Conservation (phyloP, 495 filamentous ascomycete species). For the Penicillium manginii region DNA sequence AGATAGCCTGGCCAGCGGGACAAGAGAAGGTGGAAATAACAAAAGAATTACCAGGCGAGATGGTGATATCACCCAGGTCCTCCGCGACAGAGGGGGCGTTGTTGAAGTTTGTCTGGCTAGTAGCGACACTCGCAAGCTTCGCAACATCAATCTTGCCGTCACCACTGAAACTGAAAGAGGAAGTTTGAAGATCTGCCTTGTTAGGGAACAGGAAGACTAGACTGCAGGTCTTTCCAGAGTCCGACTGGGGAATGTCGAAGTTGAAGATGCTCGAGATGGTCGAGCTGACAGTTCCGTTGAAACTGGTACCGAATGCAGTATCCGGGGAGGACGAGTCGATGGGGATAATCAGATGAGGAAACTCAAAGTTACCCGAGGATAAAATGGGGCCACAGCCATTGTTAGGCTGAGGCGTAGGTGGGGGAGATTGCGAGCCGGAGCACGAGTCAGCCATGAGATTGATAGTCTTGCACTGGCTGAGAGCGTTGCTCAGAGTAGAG, state of each 20-base stretch:
- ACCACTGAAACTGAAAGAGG: constrained; percentile 58
- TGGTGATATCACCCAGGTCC: constrained; percentile 50
- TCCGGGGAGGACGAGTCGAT: constrained; percentile 59
- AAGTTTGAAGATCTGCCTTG: constrained; percentile 54
- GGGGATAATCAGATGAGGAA: constrained; percentile 69
- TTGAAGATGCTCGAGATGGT: constrained; percentile 67
- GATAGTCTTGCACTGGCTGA: constrained; percentile 41
- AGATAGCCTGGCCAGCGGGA: constrained; percentile 52
- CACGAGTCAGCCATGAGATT: constrained; percentile 9
- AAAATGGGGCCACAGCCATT: constrained; percentile 55
- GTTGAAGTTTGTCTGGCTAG: constrained; percentile 51
- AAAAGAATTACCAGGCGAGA: constrained; percentile 61
- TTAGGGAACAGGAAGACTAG: constrained; percentile 70
- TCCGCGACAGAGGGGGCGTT: constrained; percentile 48
- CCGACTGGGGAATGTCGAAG: constrained; percentile 63
- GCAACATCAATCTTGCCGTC: constrained; percentile 58
- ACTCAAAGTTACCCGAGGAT: constrained; percentile 53
- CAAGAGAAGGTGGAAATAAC: constrained; percentile 59
- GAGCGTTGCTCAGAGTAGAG: constrained; percentile 41
- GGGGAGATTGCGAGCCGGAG: constrained; percentile 14
- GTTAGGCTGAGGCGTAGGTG: constrained; percentile 16
- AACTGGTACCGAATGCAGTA: constrained; percentile 53
- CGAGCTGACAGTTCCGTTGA: constrained; percentile 56
- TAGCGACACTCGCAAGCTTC: constrained; percentile 42
- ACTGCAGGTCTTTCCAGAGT: constrained; percentile 62